A percentile compares a stretch with the other conserved stretches of the same genome.
Evolutionary conservation across 2,329 filamentous ascomycete genomes (phyloP).

Genomic region (Aspergillus sergii): DNA sequence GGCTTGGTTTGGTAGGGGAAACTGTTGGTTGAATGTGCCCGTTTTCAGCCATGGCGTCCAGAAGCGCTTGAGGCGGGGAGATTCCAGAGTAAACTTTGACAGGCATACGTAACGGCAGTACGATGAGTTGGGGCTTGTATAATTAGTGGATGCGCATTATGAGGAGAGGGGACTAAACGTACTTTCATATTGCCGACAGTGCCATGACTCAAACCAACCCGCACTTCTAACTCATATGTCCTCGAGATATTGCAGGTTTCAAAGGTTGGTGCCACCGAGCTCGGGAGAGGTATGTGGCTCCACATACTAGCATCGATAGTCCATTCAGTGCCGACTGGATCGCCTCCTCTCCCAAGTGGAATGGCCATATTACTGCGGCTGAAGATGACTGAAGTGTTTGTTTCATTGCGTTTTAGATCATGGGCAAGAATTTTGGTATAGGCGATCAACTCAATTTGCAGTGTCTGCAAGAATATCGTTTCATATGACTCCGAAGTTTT

Average conservation of each 20-base stretch:
- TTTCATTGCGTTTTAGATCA: slow-evolving; percentile 70
- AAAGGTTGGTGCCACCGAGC: slow-evolving; percentile 85
- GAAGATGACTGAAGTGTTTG: slow-evolving; percentile 73
- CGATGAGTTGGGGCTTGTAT: slow-evolving; percentile 68
- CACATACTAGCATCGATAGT: slow-evolving; percentile 73
- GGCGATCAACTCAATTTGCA: slow-evolving; percentile 81
- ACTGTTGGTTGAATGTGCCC: slow-evolving; percentile 27
- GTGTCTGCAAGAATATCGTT: slow-evolving; percentile 71
- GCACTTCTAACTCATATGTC: slow-evolving; percentile 80
- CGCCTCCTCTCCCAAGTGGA: slow-evolving; percentile 63
- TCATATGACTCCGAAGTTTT: slow-evolving; percentile 72
- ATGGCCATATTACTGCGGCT: slow-evolving; percentile 72
- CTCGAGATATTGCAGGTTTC: slow-evolving; percentile 84
- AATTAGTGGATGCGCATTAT: slow-evolving; percentile 20
- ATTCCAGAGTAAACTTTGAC: slow-evolving; percentile 88
- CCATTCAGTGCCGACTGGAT: slow-evolving; percentile 66
- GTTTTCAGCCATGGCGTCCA: slow-evolving; percentile 62
- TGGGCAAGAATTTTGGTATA: slow-evolving; percentile 79
- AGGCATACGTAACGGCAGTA: slow-evolving; percentile 76
- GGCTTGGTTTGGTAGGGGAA: slow-evolving; percentile 21
- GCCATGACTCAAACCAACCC: slow-evolving; percentile 76
- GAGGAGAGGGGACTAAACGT: slow-evolving; percentile 27
- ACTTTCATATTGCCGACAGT: slow-evolving; percentile 56
- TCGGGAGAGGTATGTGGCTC: slow-evolving; percentile 72
- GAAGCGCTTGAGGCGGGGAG: slow-evolving; percentile 72